A percentile compares a stretch with the other conserved stretches of the same genome.
phyloP scores from a whole-genome alignment of 345 rosid species.

The Boechera divaricarpa region DNA sequence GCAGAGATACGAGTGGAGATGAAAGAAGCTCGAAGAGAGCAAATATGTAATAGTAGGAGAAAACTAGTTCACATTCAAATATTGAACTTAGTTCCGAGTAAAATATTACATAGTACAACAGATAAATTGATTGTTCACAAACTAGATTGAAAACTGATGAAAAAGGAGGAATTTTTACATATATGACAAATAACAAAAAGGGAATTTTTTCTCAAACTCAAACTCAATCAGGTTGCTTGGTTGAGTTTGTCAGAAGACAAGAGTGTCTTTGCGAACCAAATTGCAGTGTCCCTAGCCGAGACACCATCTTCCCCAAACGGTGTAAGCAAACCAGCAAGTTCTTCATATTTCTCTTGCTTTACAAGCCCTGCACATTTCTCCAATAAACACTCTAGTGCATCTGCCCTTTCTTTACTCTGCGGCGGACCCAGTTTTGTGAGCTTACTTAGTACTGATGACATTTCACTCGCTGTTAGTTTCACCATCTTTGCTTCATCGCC shows the following conservation, averaged over 20 bases:
- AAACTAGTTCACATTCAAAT: slow-evolving; percentile 27
- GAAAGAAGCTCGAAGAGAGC: slow-evolving; percentile 3
- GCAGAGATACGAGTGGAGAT: not conserved
- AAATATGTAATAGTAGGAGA: slow-evolving; percentile 10
- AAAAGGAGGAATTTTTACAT: slow-evolving; percentile 25
- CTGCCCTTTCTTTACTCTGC: slow-evolving; percentile 81
- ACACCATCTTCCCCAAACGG: slow-evolving; percentile 94
- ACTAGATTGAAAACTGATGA: slow-evolving; percentile 19
- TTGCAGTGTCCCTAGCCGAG: slow-evolving; percentile 97
- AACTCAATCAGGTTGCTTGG: slow-evolving; percentile 52
- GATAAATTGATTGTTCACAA: slow-evolving; percentile 21
- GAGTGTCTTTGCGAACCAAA: slow-evolving; percentile 92
- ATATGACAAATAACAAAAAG: slow-evolving; percentile 17
- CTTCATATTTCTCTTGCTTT: slow-evolving; percentile 83
- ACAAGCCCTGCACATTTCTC: slow-evolving; percentile 92
- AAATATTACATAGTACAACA: slow-evolving; percentile 21
- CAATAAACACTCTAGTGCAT: slow-evolving; percentile 86
- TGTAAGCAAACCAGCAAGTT: slow-evolving; percentile 83
- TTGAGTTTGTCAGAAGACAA: slow-evolving; percentile 76
- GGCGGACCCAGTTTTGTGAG: slow-evolving; percentile 58
- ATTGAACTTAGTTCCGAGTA: slow-evolving; percentile 8
- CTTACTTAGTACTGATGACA: slow-evolving; percentile 57
- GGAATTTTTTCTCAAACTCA: not conserved
- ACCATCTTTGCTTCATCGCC: slow-evolving; percentile 45
- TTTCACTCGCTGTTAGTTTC: slow-evolving; percentile 53